A percentile compares a stretch with the other conserved stretches of the same genome.
These are phyloP conservation scores for Fusarium aywerte DNA, from an alignment of 2,329 filamentous ascomycete genomes.

Conservation along the genomic window DNA sequence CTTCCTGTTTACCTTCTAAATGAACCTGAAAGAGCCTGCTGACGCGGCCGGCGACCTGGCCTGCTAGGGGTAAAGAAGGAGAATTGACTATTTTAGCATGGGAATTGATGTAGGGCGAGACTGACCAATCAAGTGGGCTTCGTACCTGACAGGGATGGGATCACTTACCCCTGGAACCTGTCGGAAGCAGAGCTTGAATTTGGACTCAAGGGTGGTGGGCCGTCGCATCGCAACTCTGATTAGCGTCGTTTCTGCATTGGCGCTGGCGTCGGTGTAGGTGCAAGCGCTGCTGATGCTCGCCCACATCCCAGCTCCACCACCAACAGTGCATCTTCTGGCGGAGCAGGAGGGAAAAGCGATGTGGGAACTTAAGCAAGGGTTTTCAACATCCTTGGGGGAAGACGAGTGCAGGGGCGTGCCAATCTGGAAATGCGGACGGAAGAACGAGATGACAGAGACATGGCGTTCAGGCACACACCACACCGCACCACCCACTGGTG, in stretches of 20 bases:
- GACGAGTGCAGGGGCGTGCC: conserved; percentile 21
- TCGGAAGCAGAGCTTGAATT: conserved; percentile 34
- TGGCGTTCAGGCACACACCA: conserved; percentile 31
- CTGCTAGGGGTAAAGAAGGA: conserved; percentile 13
- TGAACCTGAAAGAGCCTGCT: conserved; percentile 25
- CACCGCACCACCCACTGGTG: conserved; percentile 20
- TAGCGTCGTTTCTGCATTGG: conserved; percentile 35
- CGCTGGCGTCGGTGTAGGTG: conserved; percentile 36
- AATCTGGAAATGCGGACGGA: conserved; percentile 20
- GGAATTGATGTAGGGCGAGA: conserved; percentile 9
- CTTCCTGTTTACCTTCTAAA: conserved; percentile 13
- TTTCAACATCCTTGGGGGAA: conserved; percentile 16
- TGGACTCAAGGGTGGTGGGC: conserved; percentile 36
- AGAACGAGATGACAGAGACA: conserved; percentile 31
- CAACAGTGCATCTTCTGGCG: conserved; percentile 17
- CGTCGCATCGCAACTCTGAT: conserved; percentile 1
- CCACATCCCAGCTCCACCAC: conserved; percentile 36
- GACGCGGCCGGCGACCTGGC: conserved; percentile 40
- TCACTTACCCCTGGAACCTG: conserved; percentile 21
- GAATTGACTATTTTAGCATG: conserved; percentile 16
- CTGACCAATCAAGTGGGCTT: conserved; percentile 34
- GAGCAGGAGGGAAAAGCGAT: conserved; percentile 10
- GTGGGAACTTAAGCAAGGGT: conserved; percentile 28
- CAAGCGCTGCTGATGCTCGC: conserved; percentile 17
- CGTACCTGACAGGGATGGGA: conserved; percentile 43